These are phyloP conservation scores for Opeltia flavorubescens DNA, from an alignment of 495 filamentous ascomycete species.

Conservation along the genomic window DNA sequence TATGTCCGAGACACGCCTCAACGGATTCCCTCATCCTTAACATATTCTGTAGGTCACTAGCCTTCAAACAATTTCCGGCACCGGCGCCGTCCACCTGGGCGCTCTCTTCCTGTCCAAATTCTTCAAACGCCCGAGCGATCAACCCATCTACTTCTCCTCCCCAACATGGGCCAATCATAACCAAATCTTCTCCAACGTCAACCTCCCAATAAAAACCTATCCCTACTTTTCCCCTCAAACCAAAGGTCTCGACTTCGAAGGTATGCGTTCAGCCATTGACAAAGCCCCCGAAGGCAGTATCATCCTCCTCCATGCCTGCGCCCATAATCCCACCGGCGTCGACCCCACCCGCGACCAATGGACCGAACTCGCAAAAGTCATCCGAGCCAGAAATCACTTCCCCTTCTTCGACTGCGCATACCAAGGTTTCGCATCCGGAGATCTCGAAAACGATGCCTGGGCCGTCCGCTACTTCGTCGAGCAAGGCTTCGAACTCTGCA, in stretches of 20 bases:
- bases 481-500: slow-evolving; percentile 87
- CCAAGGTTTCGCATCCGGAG: slow-evolving; percentile 93
- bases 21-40: background rate
- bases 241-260: slow-evolving; percentile 80
- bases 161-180: slow-evolving; percentile 98
- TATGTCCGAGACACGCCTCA: slow-evolving; percentile 19
- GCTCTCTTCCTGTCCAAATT: slow-evolving; percentile 42
- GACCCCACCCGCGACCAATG: slow-evolving; percentile 91
- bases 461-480: slow-evolving; percentile 87
- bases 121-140: slow-evolving; percentile 34
- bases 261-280: slow-evolving; percentile 57
- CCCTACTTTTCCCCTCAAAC: slow-evolving; percentile 85
- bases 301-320: slow-evolving; percentile 89
- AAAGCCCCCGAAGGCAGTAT: slow-evolving; percentile 63
- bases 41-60: slow-evolving; percentile 27
- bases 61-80: slow-evolving; percentile 46
- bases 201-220: slow-evolving; percentile 63
- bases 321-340: slow-evolving; percentile 96
- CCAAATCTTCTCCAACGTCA: slow-evolving; percentile 94
- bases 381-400: slow-evolving; percentile 68
- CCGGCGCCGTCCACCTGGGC: slow-evolving; percentile 43
- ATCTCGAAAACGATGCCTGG: slow-evolving; percentile 72
- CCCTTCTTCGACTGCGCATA: slow-evolving; percentile 99
- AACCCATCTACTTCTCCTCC: slow-evolving; percentile 73
- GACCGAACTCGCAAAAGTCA: slow-evolving; percentile 68